phyloP scores from a whole-genome alignment of 2,329 filamentous ascomycete genomes.

The Claviceps quebecensis region DNA sequence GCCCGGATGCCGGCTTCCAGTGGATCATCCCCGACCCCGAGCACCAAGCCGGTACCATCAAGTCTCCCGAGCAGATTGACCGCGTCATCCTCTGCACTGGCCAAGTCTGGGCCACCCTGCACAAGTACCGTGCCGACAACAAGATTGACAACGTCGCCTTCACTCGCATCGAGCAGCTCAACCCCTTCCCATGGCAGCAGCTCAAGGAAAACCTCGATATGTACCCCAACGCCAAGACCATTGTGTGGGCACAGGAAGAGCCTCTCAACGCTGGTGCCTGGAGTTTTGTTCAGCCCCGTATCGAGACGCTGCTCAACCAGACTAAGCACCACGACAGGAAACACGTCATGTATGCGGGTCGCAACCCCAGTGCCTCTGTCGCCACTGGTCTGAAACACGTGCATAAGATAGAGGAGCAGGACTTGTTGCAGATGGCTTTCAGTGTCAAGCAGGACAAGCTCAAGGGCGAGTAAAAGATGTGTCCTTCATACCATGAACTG shows the following conservation, averaged over 20 bases:
- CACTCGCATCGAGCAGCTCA: slow-evolving; percentile 91
- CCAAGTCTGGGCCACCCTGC: slow-evolving; percentile 80
- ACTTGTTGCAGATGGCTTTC: slow-evolving; percentile 56
- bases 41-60: slow-evolving; percentile 63
- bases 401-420: slow-evolving; percentile 87
- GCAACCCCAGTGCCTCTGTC: slow-evolving; percentile 83
- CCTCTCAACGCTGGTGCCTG: slow-evolving; percentile 93
- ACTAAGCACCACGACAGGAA: slow-evolving; percentile 87
- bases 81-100: slow-evolving; percentile 90
- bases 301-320: slow-evolving; percentile 90
- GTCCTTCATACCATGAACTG: background rate
- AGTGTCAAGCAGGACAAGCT: slow-evolving; percentile 53
- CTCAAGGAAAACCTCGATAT: slow-evolving; percentile 91
- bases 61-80: slow-evolving; percentile 72
- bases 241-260: slow-evolving; percentile 96
- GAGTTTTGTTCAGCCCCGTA: slow-evolving; percentile 92
- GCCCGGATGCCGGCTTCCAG: slow-evolving; percentile 73
- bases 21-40: slow-evolving; percentile 91
- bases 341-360: slow-evolving; percentile 93
- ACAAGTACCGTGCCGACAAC: slow-evolving; percentile 81
- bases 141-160: slow-evolving; percentile 83
- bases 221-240: slow-evolving; percentile 95
- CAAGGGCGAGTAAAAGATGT: slow-evolving; percentile 42
- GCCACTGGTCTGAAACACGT: slow-evolving; percentile 81
- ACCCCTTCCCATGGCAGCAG: slow-evolving; percentile 98